Conservation (phyloP, 2,329 filamentous ascomycete species). For the Calonectria pseudoturangicola region DNA sequence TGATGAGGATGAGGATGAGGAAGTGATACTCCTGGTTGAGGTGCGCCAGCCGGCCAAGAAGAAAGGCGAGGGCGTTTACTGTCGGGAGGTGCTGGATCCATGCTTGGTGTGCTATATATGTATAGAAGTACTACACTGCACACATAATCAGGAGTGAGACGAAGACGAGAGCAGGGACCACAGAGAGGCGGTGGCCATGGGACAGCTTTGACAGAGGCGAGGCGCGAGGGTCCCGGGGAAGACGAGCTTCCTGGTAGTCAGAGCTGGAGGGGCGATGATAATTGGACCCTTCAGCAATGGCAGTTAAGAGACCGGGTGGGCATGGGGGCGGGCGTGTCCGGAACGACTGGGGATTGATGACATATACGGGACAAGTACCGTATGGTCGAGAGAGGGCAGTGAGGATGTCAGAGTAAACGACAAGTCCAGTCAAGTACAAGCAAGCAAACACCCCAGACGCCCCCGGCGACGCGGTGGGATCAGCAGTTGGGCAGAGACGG, state of each 20-base stretch:
- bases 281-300: conserved; percentile 57
- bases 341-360: conserved; percentile 56
- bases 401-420: conserved; percentile 47
- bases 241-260: conserved; percentile 56
- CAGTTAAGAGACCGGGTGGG: conserved; percentile 54
- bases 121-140: conserved; percentile 58
- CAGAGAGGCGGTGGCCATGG: conserved; percentile 60
- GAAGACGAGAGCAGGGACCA: conserved; percentile 62
- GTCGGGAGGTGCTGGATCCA: conserved; percentile 77
- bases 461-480: conserved; percentile 54
- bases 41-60: conserved; percentile 69
- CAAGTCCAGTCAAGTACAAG: conserved; percentile 43
- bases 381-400: conserved; percentile 48
- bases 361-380: conserved; percentile 53
- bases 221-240: conserved; percentile 53
- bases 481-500: conserved; percentile 57
- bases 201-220: conserved; percentile 56
- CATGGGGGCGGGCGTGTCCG: conserved; percentile 58
- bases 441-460: conserved; percentile 44
- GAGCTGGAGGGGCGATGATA: conserved; percentile 55
- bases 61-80: conserved; percentile 75
- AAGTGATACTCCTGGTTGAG: conserved; percentile 69
- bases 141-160: conserved; percentile 61
- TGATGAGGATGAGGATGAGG: conserved; percentile 58
- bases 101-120: conserved; percentile 67